Evolutionary conservation across 148 eudicot genomes (phyloP), one percentile per base, ranked within the genome.

Genomic region (Nepenthes gracilis): DNA sequence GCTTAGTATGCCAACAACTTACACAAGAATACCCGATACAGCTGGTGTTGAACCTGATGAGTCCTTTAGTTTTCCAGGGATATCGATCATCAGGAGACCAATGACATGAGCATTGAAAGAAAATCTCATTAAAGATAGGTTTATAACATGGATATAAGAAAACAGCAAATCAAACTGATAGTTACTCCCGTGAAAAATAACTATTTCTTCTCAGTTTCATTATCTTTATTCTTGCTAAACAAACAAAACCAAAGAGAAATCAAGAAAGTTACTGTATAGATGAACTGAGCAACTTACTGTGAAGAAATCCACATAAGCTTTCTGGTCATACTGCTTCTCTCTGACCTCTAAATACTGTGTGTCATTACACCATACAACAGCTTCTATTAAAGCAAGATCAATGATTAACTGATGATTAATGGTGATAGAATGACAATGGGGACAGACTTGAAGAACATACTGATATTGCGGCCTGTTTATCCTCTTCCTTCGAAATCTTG

Each of bases 261-360:
- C 36, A 55, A 2, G 33, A 55, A 35, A 13, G 6, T 4, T 6
- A 5, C 15, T 0, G 33, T 54, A 6, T 5, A 49, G 53, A 10
- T 49, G n/a, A 11, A 11, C 4, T 2, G 62, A 48, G 3, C 2
- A 35, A 77, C 90, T 82, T 82, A 93, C 98, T 54, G 85, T 81
- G 74, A 72, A 93, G 67, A 93, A 81, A 66, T 93, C 96, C 54
- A 93, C 60, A 67, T 78, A 76, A 36, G 63, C 77, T 71, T 93
- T 92, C 75, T 81, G 69, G 70, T 93, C 98, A 52, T 93, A 93
- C 71, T 93, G 98, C 77, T 93, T 88, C 80, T 93, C 98, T 75
- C 98, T 75, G 60, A 93, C 95, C 68, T 93, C 96, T 50, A 93
- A 80, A 80, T 88, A 60, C 98, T 93, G 81, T 40, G 62, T 62